phyloP scores from a whole-genome alignment of 2,329 filamentous ascomycete species.

The Fusarium sp. region DNA sequence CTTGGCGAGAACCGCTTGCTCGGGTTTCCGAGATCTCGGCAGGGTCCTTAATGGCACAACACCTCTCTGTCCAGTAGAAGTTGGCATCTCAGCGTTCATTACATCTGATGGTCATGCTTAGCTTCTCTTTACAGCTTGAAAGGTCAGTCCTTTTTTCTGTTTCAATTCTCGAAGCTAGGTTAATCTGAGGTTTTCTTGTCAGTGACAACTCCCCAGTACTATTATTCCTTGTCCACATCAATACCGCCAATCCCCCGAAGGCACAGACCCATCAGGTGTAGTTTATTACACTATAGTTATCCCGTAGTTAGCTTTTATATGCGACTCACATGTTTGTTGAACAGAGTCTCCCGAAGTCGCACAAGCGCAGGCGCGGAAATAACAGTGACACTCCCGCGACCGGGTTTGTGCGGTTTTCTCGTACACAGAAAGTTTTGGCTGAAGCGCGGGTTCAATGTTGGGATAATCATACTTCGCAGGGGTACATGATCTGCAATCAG shows the following conservation, averaged over 20 bases:
- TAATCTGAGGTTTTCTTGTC: background rate
- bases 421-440: background rate
- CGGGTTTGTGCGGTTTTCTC: background rate
- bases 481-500: slow-evolving; percentile 9
- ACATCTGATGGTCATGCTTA: background rate
- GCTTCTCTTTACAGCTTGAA: background rate
- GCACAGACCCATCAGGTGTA: background rate
- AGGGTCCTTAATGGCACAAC: slow-evolving; percentile 23
- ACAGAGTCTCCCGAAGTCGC: background rate
- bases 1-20: slow-evolving; percentile 21
- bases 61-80: background rate
- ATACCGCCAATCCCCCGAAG: background rate
- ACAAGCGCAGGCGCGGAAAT: background rate
- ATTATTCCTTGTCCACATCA: background rate
- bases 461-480: background rate
- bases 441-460: background rate
- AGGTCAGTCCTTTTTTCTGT: background rate
- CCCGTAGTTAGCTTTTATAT: background rate
- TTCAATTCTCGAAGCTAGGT: background rate
- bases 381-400: background rate
- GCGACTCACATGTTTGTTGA: background rate
- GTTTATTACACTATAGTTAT: background rate
- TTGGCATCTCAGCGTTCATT: background rate
- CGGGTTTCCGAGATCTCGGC: slow-evolving; percentile 13
- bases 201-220: background rate